phyloP scores from a whole-genome alignment of 1,284 basidiomycete genomes.

The Phenoliferia sp. region DNA sequence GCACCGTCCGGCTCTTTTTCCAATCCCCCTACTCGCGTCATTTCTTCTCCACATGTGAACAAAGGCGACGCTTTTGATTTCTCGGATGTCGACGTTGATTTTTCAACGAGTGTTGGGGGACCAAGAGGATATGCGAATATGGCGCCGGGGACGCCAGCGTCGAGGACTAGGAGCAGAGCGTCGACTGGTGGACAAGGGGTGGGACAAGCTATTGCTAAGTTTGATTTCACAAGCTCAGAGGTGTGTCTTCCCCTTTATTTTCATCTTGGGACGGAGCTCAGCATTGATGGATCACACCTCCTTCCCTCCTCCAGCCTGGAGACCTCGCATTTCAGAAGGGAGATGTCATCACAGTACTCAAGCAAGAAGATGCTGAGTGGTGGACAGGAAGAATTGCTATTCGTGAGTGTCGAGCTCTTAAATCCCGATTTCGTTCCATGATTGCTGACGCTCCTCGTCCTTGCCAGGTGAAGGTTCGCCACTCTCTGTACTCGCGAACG shows the following conservation, averaged over 20 bases:
- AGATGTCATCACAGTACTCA: slow-evolving; percentile 68
- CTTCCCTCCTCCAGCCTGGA: neutral
- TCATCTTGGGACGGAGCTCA: neutral
- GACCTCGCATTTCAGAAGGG: slow-evolving; percentile 82
- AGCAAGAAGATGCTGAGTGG: slow-evolving; percentile 69
- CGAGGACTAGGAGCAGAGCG: slow-evolving; percentile 5
- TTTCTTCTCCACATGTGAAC: too few relatives aligned
- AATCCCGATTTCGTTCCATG: neutral
- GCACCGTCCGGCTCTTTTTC: too few relatives aligned
- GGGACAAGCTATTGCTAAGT: slow-evolving; percentile 23
- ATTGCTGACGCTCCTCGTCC: neutral
- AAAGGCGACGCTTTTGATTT: slow-evolving; percentile 17
- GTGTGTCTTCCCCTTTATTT: slow-evolving; percentile 1
- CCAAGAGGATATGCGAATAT: neutral
- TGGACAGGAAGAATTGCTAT: slow-evolving; percentile 55
- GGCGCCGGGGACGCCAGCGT: neutral
- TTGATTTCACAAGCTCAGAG: slow-evolving; percentile 28
- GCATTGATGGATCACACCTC: neutral
- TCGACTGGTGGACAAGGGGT: slow-evolving; percentile 10
- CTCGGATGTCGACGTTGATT: slow-evolving; percentile 20
- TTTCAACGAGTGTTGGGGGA: slow-evolving; percentile 2
- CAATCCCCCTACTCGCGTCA: neutral
- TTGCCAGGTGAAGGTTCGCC: neutral
- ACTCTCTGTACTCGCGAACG: neutral
- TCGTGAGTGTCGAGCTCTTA: neutral